Base-by-base conservation (phyloP, 1,284 basidiomycete species). In the Austroboletus olivaceoglutinosus region DNA sequence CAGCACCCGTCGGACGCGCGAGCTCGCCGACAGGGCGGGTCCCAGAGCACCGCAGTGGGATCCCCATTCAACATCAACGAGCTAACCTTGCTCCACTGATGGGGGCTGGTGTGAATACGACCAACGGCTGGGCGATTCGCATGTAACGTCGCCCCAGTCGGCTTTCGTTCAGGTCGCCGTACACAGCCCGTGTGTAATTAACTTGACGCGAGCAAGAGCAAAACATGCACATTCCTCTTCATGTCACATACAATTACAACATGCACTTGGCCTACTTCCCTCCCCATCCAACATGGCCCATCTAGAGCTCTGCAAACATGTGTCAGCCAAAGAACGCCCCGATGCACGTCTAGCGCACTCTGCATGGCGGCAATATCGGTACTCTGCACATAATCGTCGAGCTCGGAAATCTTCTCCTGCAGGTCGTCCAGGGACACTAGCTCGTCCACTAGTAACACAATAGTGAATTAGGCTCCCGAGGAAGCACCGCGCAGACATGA, bases 301-400 rank as follows among this genome's bases (percentile, higher is more conserved):
- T 44, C 45, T 67, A 65, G 3, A 65, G 52, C 37, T 65, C 63
- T 65, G 12, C 1, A 46, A 39, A 45, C 11, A 13, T 2, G 33
- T 33, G 21, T 68, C 8, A 65, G 54, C 29, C 22, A 5, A 16
- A 10, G 6, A 25, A 25, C 34, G 19, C 19, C 16, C 1, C 9
- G 8, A 39, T 4, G 36, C 36, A 30, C 19, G 13, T 47, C 25
- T 5, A 40, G 75, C 86, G 59, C 68, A 91, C 89, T 92, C 72
- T 92, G 90, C 89, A 92, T 92, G 56, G 90, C 91, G 61, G 86
- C 86, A 57, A 98, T 70, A 72, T 99, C 97, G 42, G 89, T 81
- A 70, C 91, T 95, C 82, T 99, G 96, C 61, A 98, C 88, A 72
- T 90, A 93, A 70, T 99, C 97, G 52, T 98, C 95, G 63, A 94